Percentiles rank a stretch among this genome's conserved stretches.
Conservation (phyloP, 371 early-diverging fungal species). For the Rhizopus microsporus region DNA sequence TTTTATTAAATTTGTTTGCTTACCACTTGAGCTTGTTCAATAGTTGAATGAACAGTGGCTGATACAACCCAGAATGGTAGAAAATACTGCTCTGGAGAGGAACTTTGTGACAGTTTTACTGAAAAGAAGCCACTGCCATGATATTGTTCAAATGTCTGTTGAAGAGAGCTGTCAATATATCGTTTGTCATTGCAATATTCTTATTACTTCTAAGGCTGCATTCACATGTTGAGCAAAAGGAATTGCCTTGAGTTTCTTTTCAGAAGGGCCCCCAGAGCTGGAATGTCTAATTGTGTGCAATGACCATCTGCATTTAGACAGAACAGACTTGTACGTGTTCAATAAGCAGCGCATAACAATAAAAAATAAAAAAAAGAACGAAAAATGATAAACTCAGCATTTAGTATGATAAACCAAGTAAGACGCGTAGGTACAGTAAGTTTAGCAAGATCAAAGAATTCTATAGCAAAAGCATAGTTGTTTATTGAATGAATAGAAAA, state of each 20-base stretch:
- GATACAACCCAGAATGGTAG: constrained; percentile 65
- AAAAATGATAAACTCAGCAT: neutral
- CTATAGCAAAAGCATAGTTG: too few species aligned
- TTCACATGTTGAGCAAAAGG: constrained; percentile 59
- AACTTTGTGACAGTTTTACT: constrained; percentile 38
- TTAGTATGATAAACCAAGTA: too few species aligned
- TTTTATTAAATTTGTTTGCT: neutral
- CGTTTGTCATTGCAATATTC: neutral
- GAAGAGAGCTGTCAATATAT: neutral
- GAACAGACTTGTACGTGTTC: neutral
- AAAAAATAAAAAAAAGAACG: neutral
- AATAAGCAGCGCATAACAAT: neutral
- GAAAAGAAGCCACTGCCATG: constrained; percentile 67
- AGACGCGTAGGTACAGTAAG: too few species aligned
- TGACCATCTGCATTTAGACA: neutral
- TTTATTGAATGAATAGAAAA: too few species aligned
- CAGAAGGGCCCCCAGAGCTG: constrained; percentile 35
- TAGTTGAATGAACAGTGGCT: constrained; percentile 47
- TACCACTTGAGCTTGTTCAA: constrained; percentile 62
- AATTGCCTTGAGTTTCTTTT: constrained; percentile 53
- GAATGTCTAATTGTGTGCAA: neutral
- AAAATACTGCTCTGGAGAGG: constrained; percentile 55
- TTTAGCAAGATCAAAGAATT: too few species aligned
- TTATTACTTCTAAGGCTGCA: constrained; percentile 55
- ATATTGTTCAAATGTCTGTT: constrained; percentile 54